A percentile compares a stretch with the other conserved stretches of the same genome.
Conservation (phyloP, 306 rosid species). For the Quercus bicolor region DNA sequence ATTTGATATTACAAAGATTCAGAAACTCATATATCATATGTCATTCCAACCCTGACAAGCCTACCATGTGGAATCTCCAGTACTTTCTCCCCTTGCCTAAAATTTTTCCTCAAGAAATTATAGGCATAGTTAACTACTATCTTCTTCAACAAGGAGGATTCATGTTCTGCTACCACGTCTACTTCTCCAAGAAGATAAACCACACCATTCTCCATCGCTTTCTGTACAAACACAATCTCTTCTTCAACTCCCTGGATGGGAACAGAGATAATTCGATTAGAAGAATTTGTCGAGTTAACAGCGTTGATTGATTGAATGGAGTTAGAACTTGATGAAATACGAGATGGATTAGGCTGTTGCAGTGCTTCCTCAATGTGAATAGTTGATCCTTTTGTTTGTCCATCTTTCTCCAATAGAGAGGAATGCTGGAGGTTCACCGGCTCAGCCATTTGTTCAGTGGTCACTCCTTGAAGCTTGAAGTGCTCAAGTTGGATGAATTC, state of each 20-base stretch:
- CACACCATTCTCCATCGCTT: conserved; percentile 56
- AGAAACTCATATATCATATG: conserved; percentile 37
- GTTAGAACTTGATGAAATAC: not conserved
- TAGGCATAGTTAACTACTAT: conserved; percentile 56
- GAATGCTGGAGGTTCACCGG: not conserved
- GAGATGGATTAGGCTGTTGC: not conserved
- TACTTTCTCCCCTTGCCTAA: conserved; percentile 50
- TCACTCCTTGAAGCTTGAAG: conserved; percentile 21
- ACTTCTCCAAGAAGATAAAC: conserved; percentile 71
- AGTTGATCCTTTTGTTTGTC: not conserved
- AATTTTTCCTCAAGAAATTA: conserved; percentile 64
- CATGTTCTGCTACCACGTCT: conserved; percentile 58
- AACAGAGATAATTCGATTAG: conserved; percentile 19
- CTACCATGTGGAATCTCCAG: conserved; percentile 47
- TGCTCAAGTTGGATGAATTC: conserved; percentile 42
- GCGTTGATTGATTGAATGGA: conserved; percentile 16
- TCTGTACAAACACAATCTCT: conserved; percentile 51
- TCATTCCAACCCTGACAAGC: conserved; percentile 70
- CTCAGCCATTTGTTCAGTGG: not conserved
- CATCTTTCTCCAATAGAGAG: not conserved
- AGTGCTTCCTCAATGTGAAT: conserved; percentile 14
- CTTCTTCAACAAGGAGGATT: conserved; percentile 62
- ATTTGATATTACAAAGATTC: not conserved
- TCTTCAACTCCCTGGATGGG: conserved; percentile 43
- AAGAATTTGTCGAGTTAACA: conserved; percentile 11